These are phyloP conservation scores for Salvia hispanica DNA, from an alignment of 257 asterid species.

Conservation along the genomic window DNA sequence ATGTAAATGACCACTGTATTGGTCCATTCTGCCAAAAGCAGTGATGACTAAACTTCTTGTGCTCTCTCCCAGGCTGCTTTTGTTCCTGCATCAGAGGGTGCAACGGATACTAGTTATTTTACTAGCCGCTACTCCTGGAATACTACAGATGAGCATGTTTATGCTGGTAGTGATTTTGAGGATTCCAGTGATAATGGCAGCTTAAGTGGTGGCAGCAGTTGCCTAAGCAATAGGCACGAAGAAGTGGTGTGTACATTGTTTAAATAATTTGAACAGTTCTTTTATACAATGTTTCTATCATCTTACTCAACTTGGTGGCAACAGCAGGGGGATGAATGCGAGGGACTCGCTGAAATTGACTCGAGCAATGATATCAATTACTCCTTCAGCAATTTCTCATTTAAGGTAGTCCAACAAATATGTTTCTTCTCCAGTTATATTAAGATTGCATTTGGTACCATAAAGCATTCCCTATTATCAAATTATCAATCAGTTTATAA, in stretches of 20 bases:
- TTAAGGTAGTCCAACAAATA: slow-evolving; percentile 56
- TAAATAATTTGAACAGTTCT: slow-evolving; percentile 1
- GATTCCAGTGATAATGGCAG: slow-evolving; percentile 84
- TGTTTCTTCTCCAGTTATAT: neutral
- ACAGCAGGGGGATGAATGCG: slow-evolving; percentile 78
- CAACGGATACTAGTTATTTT: slow-evolving; percentile 91
- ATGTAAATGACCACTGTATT: neutral
- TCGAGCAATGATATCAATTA: slow-evolving; percentile 69
- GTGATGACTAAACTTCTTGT: slow-evolving; percentile 16
- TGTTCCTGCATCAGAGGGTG: slow-evolving; percentile 92
- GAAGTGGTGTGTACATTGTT: slow-evolving; percentile 58
- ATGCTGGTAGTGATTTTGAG: slow-evolving; percentile 80
- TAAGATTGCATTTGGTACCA: neutral
- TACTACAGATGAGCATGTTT: slow-evolving; percentile 85
- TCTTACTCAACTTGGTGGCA: slow-evolving; percentile 24
- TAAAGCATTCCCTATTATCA: too few species aligned
- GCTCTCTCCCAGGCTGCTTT: slow-evolving; percentile 76
- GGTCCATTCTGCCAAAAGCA: neutral
- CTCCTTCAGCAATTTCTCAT: slow-evolving; percentile 96
- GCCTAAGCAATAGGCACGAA: slow-evolving; percentile 90
- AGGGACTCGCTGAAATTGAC: slow-evolving; percentile 65
- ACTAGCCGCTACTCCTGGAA: slow-evolving; percentile 96
- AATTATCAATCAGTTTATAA: neutral
- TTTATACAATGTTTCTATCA: neutral
- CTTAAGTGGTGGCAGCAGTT: slow-evolving; percentile 81